These are phyloP conservation scores for Dactylorhiza incarnata DNA, from an alignment of 106 monocot genomes.

Conservation along the genomic window DNA sequence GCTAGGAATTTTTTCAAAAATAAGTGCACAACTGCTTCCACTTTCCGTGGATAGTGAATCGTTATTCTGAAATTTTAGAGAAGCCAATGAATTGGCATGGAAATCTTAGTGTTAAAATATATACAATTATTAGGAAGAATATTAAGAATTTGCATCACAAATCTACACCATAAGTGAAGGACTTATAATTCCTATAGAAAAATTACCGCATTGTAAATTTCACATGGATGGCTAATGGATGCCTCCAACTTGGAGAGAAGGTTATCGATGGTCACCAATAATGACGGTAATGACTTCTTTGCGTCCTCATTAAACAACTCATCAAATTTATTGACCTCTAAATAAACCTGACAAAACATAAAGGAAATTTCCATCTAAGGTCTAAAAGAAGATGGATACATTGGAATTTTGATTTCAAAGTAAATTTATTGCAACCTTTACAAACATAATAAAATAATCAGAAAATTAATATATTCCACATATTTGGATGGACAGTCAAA, in stretches of 20 bases:
- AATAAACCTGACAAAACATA: conserved; percentile 51
- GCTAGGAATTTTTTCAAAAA: conserved; percentile 57
- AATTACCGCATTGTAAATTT: conserved; percentile 53
- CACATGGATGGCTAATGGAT: conserved; percentile 43
- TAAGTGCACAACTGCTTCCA: conserved; percentile 40
- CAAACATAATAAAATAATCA: neutral
- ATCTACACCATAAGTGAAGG: neutral
- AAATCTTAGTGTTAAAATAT: neutral
- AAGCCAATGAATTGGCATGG: conserved; percentile 4
- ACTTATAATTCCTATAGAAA: neutral
- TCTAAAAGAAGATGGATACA: neutral
- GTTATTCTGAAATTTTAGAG: conserved; percentile 24
- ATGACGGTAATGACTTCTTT: conserved; percentile 39
- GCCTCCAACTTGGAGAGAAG: conserved; percentile 62
- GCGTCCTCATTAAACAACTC: conserved; percentile 35
- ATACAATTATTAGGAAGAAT: neutral
- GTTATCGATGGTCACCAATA: conserved; percentile 39
- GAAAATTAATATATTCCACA: neutral
- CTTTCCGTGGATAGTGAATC: conserved; percentile 21
- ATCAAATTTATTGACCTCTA: conserved; percentile 54
- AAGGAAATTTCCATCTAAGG: neutral
- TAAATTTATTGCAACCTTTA: neutral
- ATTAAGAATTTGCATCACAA: neutral
- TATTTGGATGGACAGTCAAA: neutral
- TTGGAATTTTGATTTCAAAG: neutral